These are phyloP conservation scores for Leccinum uliginosum DNA, from an alignment of 768 basidiomycete species.

Conservation along the genomic window DNA sequence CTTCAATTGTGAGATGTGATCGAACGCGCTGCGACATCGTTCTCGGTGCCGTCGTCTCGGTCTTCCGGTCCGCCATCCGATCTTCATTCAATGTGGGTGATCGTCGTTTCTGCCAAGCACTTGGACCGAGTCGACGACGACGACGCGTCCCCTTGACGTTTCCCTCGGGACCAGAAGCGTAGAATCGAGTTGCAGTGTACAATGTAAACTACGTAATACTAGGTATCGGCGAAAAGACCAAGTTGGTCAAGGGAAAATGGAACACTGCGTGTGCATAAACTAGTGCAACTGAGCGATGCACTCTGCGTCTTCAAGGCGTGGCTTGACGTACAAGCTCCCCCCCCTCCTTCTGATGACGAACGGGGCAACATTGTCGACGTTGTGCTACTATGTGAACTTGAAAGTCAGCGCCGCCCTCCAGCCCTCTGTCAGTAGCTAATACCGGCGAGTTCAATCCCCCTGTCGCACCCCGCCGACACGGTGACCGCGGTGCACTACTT, in stretches of 20 bases:
- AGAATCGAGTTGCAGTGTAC: neutral
- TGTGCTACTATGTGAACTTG: neutral
- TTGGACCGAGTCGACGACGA: neutral
- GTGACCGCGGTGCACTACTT: neutral
- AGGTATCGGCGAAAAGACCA: neutral
- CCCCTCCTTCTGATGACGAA: neutral
- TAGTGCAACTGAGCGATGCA: neutral
- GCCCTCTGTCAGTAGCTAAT: too few relatives aligned
- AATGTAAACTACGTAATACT: neutral
- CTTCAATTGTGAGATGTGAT: too few relatives aligned
- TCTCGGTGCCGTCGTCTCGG: neutral
- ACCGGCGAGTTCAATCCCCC: neutral
- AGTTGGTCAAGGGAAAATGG: neutral
- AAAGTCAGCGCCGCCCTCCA: too few relatives aligned
- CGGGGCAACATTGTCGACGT: neutral
- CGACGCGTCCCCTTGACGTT: neutral
- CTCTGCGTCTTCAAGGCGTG: neutral
- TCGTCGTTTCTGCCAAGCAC: neutral
- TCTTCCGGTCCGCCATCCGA: neutral
- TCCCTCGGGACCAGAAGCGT: neutral
- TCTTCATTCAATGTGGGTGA: neutral
- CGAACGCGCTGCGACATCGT: neutral
- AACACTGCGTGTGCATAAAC: neutral
- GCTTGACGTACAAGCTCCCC: neutral
- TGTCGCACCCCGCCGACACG: neutral